Percentiles rank a stretch among this genome's conserved stretches.
phyloP scores from a whole-genome alignment of 2,329 filamentous ascomycete species.

The Blumeriella jaapii region DNA sequence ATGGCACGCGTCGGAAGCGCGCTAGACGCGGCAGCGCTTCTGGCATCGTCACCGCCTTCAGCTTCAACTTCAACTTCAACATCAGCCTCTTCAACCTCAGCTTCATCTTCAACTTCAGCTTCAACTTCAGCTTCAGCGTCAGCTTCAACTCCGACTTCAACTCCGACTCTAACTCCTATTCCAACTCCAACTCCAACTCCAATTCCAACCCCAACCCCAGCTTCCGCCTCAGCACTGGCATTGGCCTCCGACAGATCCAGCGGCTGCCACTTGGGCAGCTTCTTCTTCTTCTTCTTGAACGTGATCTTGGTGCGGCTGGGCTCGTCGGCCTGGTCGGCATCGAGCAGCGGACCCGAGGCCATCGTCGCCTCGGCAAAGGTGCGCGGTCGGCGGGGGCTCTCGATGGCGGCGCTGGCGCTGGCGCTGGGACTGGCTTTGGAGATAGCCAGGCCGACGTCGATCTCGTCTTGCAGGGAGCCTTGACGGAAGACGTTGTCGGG shows the following conservation, averaged over 20 bases:
- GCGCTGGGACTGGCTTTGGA: neutral
- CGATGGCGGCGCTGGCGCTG: neutral
- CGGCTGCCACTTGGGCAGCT: slow-evolving; percentile 2
- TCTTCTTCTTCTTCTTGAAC: slow-evolving; percentile 4
- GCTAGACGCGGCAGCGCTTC: slow-evolving; percentile 3
- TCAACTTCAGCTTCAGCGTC: slow-evolving; percentile 1
- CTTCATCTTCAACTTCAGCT: slow-evolving; percentile 1
- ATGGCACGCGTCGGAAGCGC: slow-evolving; percentile 3
- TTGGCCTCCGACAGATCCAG: slow-evolving; percentile 2
- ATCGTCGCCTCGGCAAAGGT: slow-evolving; percentile 5
- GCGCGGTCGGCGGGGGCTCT: neutral
- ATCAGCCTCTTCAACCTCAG: too few species aligned
- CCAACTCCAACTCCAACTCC: neutral
- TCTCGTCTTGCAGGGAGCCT: slow-evolving; percentile 4
- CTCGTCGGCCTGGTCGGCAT: neutral
- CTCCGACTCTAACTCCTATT: neutral
- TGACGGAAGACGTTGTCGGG: slow-evolving; percentile 1
- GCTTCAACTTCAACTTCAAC: slow-evolving; percentile 1
- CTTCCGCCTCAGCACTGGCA: neutral
- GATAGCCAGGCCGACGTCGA: slow-evolving; percentile 5
- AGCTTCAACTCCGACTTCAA: neutral
- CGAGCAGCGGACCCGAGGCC: neutral
- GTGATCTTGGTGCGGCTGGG: neutral
- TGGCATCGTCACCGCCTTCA: slow-evolving; percentile 2
- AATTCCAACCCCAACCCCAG: neutral